These are phyloP conservation scores for Patellaria atrata DNA, from an alignment of 495 filamentous ascomycete genomes.

Conservation along the genomic window DNA sequence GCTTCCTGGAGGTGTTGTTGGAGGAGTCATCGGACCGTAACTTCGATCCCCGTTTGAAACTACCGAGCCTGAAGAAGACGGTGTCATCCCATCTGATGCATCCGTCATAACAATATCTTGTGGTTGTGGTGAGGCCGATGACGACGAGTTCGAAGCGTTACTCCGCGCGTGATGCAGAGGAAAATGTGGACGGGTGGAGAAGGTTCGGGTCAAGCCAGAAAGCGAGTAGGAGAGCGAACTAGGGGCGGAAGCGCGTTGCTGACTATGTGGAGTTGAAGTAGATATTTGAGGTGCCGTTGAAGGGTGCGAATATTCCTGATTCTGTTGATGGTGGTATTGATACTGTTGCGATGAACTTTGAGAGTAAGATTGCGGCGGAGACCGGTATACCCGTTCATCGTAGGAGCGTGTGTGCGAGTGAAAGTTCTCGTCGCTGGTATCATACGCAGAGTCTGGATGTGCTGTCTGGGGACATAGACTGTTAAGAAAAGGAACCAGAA, in stretches of 20 bases:
- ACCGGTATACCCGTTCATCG: constrained; percentile 17
- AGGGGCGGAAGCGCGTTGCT: constrained; percentile 22
- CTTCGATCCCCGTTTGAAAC: too few species aligned
- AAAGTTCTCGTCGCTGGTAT: constrained; percentile 15
- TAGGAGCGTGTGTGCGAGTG: constrained; percentile 13
- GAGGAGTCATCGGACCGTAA: constrained; percentile 27
- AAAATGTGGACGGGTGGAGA: constrained; percentile 8
- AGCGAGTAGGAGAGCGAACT: constrained; percentile 20
- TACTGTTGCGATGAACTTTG: constrained; percentile 13
- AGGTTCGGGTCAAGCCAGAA: constrained; percentile 17
- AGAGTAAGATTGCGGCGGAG: constrained; percentile 7
- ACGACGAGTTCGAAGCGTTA: too few species aligned
- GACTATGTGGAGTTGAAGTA: constrained; percentile 8
- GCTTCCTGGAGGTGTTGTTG: constrained; percentile 26
- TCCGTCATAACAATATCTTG: constrained; percentile 17
- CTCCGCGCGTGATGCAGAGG: constrained; percentile 9
- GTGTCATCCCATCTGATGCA: constrained; percentile 25
- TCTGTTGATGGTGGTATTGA: constrained; percentile 11
- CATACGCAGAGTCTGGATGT: constrained; percentile 12
- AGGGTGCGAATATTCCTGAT: constrained; percentile 4
- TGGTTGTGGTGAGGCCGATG: constrained; percentile 7
- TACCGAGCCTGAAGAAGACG: constrained; percentile 19
- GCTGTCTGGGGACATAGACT: constrained; percentile 24
- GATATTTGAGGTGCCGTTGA: constrained; percentile 6
- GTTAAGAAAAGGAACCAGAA: constrained; percentile 71